Base-by-base conservation (phyloP, 345 rosid species). In the Linum trigynum region DNA sequence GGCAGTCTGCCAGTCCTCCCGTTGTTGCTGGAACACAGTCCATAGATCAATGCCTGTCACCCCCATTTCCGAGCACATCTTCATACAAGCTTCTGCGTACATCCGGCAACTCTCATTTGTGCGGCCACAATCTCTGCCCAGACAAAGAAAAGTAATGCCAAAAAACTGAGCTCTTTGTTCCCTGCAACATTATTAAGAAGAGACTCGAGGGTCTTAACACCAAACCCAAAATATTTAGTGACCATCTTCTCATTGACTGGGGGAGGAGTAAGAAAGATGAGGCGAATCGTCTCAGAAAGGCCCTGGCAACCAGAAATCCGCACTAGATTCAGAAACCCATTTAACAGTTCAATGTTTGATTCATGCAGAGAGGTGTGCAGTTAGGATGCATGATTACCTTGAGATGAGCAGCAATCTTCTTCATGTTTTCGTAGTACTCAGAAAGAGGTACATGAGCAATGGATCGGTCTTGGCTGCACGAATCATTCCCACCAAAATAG, bases 401-500 rank as follows among this genome's bases (percentile, higher is more conserved):
- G 17, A 72, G 58, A 67, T 72, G 75, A 3, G 7, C 8, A 37
- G 71, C 75, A 57, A 72, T 72, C 53, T 38, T 66, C 67, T 38
- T 72, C 63, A 72, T 66, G 64, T 72, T 72, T 4, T 66, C 71
- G 6, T 12, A 14, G 38, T 56, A 67, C 55, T 72, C 71, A 16
- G 67, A 59, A 11, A 72, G 67, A 5, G 75, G 75, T 42, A 72
- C 75, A 43, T 66, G 71, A 37, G 71, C 50, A 55, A 39, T 17
- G 38, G 9, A 14, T 5, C 57, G 41, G 17, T 1, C 38, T 65
- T 42, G 57, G 61, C 1, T 39, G 36, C 23, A 37, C 38, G 75
- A 66, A 62, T 72, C 75, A 38, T 72, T 72, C 0, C 71, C 75
- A 17, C 75, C 75, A 38, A 72, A 72, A 14, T 72, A 72, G 5